Base-by-base conservation (phyloP, 768 basidiomycete genomes). In the Collybia mongolica region DNA sequence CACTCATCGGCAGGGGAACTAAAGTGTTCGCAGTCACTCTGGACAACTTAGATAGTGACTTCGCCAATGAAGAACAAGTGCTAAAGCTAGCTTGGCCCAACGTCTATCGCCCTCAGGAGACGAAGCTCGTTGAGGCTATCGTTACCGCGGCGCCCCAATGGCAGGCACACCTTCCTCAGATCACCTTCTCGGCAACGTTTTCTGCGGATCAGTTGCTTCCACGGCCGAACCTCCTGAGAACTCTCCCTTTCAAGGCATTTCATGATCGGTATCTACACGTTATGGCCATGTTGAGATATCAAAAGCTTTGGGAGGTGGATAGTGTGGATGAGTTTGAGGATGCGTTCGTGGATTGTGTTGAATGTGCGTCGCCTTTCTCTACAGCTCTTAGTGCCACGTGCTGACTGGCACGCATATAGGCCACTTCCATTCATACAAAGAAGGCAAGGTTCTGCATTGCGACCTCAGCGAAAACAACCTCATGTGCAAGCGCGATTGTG, bases 381-480 rank as follows among this genome's bases (percentile, higher is more conserved):
- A 14, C 32, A 32, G 7, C 32, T 32, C 14, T 14, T 3, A 32
- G 3, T 28, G 15, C 28, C 28, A 28, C 18, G 20, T 44, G 15
- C n/a, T 32, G 22, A 44, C 24, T 28, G 9, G 24, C 26, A 15
- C 28, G 0, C 8, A 22, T 23, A 18, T 26, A 67, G 66, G 58
- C 29, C 66, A 66, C 47, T 53, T 55, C 35, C 51, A 52, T 26
- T 56, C 59, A 1, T 61, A 45, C 28, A 46, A 41, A 22, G 52
- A 44, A 18, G 59, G 56, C 2, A 44, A 49, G 6, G 54, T 69
- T 18, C 49, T 71, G 20, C 66, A 71, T 50, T 52, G 62, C 32
- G 61, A 71, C 48, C 45, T 71, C 44, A 65, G 69, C 53, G 57
- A 62, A 19, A 59, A 59, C 46, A 68, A 66, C 46, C 47, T 69